Percentiles rank a stretch among this genome's conserved stretches.
These are phyloP conservation scores for Neonectria coccinea DNA, from an alignment of 2,329 filamentous ascomycete species.

Conservation along the genomic window DNA sequence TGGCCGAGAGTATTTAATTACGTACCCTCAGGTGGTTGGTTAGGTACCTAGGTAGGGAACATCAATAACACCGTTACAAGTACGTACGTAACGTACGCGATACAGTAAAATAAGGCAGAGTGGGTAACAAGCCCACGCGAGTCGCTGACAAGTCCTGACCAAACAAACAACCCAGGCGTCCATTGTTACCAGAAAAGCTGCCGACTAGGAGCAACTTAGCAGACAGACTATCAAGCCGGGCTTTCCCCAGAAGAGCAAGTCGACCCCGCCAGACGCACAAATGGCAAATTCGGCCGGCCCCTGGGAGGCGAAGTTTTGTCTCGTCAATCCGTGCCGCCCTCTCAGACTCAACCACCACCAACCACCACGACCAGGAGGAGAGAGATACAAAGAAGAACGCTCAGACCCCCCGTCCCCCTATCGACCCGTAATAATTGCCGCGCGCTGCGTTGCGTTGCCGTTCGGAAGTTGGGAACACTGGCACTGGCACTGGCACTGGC, in stretches of 20 bases:
- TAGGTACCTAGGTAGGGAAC: no score
- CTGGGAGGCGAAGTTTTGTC: no score
- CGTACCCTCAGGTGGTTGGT: no score
- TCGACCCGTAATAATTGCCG: conserved; percentile 9
- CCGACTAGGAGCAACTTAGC: no score
- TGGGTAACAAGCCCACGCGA: neutral
- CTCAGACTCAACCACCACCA: neutral
- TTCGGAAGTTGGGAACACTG: neutral
- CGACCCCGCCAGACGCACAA: conserved; percentile 8
- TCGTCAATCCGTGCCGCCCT: neutral
- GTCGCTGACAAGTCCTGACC: neutral
- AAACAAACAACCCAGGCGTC: no score
- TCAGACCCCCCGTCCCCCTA: neutral
- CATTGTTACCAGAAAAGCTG: no score
- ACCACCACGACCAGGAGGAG: neutral
- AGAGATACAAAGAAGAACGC: neutral
- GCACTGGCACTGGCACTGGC: no score
- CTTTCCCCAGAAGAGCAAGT: conserved; percentile 7
- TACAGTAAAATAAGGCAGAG: neutral
- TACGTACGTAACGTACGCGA: conserved; percentile 2
- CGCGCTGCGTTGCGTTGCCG: neutral
- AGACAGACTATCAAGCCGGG: neutral
- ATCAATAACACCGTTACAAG: neutral
- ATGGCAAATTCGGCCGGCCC: neutral
- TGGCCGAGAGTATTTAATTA: neutral